Percentiles rank a stretch among this genome's conserved stretches.
phyloP scores from a whole-genome alignment of 2,329 filamentous ascomycete species.

The Calcarisporium arbuscula region DNA sequence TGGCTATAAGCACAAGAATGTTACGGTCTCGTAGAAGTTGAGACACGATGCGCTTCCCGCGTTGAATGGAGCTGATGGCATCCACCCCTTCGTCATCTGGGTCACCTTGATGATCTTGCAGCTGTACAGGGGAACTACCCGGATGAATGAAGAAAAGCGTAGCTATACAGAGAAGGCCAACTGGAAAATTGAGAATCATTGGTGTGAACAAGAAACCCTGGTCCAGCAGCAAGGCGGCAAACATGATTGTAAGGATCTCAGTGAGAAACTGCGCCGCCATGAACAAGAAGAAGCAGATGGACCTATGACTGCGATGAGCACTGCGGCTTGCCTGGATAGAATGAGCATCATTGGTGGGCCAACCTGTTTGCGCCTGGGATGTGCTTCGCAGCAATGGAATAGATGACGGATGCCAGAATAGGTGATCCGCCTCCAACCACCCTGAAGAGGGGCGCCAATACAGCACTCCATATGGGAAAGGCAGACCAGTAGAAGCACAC shows the following conservation, averaged over 20 bases:
- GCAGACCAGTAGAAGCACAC: constrained; percentile 2
- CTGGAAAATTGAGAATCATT: constrained; percentile 2
- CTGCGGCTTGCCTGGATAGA: neutral
- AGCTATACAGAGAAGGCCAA: constrained; percentile 3
- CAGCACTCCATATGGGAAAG: constrained; percentile 2
- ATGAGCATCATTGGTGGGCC: neutral
- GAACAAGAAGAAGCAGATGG: neutral
- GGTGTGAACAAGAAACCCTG: constrained; percentile 2
- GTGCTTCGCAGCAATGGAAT: constrained; percentile 5
- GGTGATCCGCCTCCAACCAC: constrained; percentile 5
- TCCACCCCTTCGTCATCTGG: constrained; percentile 1
- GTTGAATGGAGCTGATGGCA: constrained; percentile 1
- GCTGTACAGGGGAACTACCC: neutral
- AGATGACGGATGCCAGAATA: constrained; percentile 3
- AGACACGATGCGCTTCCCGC: constrained; percentile 1
- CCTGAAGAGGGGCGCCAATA: constrained; percentile 3
- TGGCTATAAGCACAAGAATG: constrained; percentile 1
- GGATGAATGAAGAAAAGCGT: constrained; percentile 1
- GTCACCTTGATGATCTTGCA: neutral
- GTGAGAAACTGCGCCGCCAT: neutral
- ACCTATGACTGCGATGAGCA: neutral
- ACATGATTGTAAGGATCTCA: neutral
- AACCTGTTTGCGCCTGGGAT: constrained; percentile 2
- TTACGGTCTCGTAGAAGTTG: constrained; percentile 2
- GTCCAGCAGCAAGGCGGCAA: constrained; percentile 1